phyloP scores from a whole-genome alignment of 2,329 filamentous ascomycete genomes.

The Alternaria sp. region DNA sequence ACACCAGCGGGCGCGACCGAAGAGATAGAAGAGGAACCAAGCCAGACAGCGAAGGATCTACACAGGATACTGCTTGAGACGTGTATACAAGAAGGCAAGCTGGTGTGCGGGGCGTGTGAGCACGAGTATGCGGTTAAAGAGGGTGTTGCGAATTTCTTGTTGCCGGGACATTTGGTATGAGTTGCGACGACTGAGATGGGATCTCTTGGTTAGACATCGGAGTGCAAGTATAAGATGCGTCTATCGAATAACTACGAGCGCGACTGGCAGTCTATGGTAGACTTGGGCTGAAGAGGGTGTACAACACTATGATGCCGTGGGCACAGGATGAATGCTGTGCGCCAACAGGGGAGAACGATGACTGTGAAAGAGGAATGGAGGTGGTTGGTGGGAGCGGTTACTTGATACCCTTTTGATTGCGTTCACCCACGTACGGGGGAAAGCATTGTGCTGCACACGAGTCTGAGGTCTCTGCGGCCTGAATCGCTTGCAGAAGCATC shows the following conservation, averaged over 20 bases:
- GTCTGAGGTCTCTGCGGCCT: not conserved
- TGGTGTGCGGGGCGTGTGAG: slow-evolving; percentile 88
- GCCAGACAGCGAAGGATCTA: slow-evolving; percentile 73
- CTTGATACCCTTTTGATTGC: slow-evolving; percentile 34
- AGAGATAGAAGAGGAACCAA: slow-evolving; percentile 68
- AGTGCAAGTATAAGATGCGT: not conserved
- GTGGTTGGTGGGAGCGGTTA: slow-evolving; percentile 3
- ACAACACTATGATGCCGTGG: not conserved
- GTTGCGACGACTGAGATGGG: not conserved
- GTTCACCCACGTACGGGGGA: slow-evolving; percentile 1
- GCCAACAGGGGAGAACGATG: not conserved
- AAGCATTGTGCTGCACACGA: not conserved
- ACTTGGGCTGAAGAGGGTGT: not conserved
- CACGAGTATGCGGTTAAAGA: slow-evolving; percentile 96
- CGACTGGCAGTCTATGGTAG: not conserved
- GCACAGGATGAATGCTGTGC: not conserved
- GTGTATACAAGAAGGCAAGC: slow-evolving; percentile 83
- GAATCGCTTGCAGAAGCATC: not conserved
- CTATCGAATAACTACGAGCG: not conserved
- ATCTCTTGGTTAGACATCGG: not conserved
- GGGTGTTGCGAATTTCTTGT: slow-evolving; percentile 93
- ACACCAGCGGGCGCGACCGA: slow-evolving; percentile 42
- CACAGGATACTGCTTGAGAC: slow-evolving; percentile 88
- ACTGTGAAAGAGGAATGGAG: not conserved
- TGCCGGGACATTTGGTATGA: slow-evolving; percentile 87